Base-by-base conservation (phyloP, 2,329 filamentous ascomycete species). In the Pseudogymnoascus sp. region DNA sequence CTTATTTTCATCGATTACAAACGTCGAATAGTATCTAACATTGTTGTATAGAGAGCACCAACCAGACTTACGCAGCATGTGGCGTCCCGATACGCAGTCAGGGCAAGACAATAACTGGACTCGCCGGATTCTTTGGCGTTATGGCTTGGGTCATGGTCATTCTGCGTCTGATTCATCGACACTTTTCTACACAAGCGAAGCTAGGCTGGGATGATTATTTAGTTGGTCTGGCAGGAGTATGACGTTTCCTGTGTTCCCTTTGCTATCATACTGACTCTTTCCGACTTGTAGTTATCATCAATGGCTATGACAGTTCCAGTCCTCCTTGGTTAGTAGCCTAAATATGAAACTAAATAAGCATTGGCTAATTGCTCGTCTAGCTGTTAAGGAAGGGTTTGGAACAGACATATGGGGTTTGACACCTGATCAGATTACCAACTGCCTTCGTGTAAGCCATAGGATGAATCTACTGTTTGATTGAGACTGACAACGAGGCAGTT, bases 181-280 rank as follows among this genome's bases (percentile, higher is more conserved):
- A 5, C 4, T 38, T 38, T 38, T 73, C 71, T 42, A 63, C 65
- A 25, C 61, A 69, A 8, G 66, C 68, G 35, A 63, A 68, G 40
- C 66, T 73, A 11, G 71, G 71, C n/a, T 70, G 67, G 69, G 70
- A 73, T 61, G 71, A 73, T 37, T 63, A 70, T n/a, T 63, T 73
- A 61, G 71, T 72, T 44, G 70, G 68, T 14, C 63, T 72, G 8
- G 66, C 71, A 59, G 71, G 69, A 33, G 70, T 73, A 65, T 33
- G 71, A 64, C 23, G 35, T 14, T 16, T 14, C 16, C n/a, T 25
- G 14, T 44, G 35, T 10, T 42, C 16, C 50, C 18, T 12, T 62
- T 50, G 56, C 21, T n/a, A 38, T 28, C 14, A 62, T 65, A 31
- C 53, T 65, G 16, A 65, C 62, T 37, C 23, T 28, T 62, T 4